These are phyloP conservation scores for Trichophyton benhamiae DNA, from an alignment of 2,329 filamentous ascomycete genomes.

Conservation along the genomic window DNA sequence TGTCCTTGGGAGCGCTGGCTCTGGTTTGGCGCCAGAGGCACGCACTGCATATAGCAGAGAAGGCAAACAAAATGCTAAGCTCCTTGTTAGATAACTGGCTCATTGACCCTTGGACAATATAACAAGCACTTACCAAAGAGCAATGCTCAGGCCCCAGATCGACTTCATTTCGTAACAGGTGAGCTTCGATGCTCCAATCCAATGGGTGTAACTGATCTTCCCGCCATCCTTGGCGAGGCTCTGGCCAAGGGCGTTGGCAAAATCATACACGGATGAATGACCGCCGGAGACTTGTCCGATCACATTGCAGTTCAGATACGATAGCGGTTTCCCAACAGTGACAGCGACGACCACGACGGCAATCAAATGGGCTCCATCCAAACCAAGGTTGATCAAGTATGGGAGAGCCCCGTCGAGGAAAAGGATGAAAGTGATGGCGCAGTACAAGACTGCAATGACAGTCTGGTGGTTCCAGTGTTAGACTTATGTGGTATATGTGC, in stretches of 20 bases:
- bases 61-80: slow-evolving; percentile 50
- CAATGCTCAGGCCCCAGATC: slow-evolving; percentile 75
- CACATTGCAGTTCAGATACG: slow-evolving; percentile 58
- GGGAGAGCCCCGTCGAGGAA: slow-evolving; percentile 66
- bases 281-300: slow-evolving; percentile 38
- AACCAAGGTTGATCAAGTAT: slow-evolving; percentile 52
- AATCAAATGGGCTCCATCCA: slow-evolving; percentile 60
- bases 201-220: slow-evolving; percentile 39
- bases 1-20: slow-evolving; percentile 10
- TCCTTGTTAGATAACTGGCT: slow-evolving; percentile 5
- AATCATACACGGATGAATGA: slow-evolving; percentile 41
- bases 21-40: slow-evolving; percentile 53
- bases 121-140: slow-evolving; percentile 46
- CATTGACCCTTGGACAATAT: background rate
- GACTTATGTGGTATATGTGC: background rate
- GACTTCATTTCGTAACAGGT: slow-evolving; percentile 78
- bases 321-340: slow-evolving; percentile 67
- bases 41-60: slow-evolving; percentile 46
- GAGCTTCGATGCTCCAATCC: slow-evolving; percentile 48
- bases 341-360: slow-evolving; percentile 67
- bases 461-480: slow-evolving; percentile 41
- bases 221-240: slow-evolving; percentile 42
- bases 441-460: slow-evolving; percentile 67
- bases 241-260: slow-evolving; percentile 40
- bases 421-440: slow-evolving; percentile 66